Evolutionary conservation across 768 basidiomycete species (phyloP).

Genomic region (Mycena galericulata): DNA sequence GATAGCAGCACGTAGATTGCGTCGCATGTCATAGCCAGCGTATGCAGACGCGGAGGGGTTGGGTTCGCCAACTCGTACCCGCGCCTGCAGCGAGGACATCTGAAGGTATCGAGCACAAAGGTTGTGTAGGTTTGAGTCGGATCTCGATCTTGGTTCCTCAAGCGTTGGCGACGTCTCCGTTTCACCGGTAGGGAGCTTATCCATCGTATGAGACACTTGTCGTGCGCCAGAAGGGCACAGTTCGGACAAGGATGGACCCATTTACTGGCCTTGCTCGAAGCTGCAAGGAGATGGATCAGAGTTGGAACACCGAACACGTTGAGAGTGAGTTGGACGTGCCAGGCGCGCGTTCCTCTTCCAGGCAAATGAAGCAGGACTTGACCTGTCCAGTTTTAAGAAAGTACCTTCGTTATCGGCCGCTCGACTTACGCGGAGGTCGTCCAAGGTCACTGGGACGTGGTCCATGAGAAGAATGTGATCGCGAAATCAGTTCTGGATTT

Average conservation of each 20-base stretch:
- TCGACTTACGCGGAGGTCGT: constrained; percentile 29
- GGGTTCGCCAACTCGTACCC: constrained; percentile 24
- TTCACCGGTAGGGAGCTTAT: constrained; percentile 23
- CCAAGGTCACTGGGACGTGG: constrained; percentile 27
- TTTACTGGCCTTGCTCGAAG: background rate
- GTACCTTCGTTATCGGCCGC: background rate
- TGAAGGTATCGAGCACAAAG: constrained; percentile 24
- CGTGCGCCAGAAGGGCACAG: constrained; percentile 29
- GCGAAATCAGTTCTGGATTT: background rate
- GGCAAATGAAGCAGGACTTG: constrained; percentile 32
- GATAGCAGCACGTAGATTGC: background rate
- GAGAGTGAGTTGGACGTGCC: background rate
- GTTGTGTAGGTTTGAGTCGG: background rate
- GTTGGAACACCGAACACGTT: no score
- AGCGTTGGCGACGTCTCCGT: background rate
- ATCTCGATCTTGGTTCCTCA: background rate
- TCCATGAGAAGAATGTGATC: background rate
- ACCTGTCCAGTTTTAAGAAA: constrained; percentile 12
- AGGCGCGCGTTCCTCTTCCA: constrained; percentile 25
- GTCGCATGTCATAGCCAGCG: background rate
- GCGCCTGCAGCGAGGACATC: constrained; percentile 24
- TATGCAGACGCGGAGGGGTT: background rate
- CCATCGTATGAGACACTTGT: constrained; percentile 30
- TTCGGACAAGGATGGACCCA: constrained; percentile 34
- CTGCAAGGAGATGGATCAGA: background rate